Conservation (phyloP, 495 filamentous ascomycete species). For the Copromyces sp. region DNA sequence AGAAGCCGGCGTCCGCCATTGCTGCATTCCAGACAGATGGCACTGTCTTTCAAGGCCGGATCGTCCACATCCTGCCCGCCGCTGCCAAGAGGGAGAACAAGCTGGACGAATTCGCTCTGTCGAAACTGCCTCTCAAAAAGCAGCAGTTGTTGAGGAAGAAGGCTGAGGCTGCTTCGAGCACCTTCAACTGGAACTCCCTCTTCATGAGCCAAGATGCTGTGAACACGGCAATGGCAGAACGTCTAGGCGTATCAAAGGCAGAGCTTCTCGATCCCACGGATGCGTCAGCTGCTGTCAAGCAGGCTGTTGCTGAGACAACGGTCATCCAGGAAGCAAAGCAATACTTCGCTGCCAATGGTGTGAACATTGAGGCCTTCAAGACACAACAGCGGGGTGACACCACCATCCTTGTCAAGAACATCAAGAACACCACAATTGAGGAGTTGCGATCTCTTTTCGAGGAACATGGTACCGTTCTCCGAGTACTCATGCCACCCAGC, state of each 20-base stretch:
- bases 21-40: conserved; percentile 71
- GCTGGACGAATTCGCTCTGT: conserved; percentile 77
- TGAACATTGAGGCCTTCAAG: conserved; percentile 87
- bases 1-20: conserved; percentile 57
- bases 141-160: conserved; percentile 82
- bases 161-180: conserved; percentile 58
- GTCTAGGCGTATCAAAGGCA: conserved; percentile 77
- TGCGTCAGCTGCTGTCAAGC: conserved; percentile 85
- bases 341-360: conserved; percentile 77
- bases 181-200: conserved; percentile 94
- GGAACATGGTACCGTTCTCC: conserved; percentile 61
- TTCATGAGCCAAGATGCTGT: conserved; percentile 98
- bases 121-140: conserved; percentile 86
- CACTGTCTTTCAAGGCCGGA: conserved; percentile 78
- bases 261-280: conserved; percentile 90
- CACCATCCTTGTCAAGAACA: conserved; percentile 90
- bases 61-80: conserved; percentile 80
- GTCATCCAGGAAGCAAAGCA: conserved; percentile 92
- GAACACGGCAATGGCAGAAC: conserved; percentile 78
- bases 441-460: conserved; percentile 58
- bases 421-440: conserved; percentile 64
- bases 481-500: conserved; percentile 81
- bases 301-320: conserved; percentile 92
- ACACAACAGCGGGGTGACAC: conserved; percentile 71
- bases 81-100: conserved; percentile 67